A percentile compares a stretch with the other conserved stretches of the same genome.
phyloP scores from a whole-genome alignment of 2,329 filamentous ascomycete species.

The Septoria petroselini region DNA sequence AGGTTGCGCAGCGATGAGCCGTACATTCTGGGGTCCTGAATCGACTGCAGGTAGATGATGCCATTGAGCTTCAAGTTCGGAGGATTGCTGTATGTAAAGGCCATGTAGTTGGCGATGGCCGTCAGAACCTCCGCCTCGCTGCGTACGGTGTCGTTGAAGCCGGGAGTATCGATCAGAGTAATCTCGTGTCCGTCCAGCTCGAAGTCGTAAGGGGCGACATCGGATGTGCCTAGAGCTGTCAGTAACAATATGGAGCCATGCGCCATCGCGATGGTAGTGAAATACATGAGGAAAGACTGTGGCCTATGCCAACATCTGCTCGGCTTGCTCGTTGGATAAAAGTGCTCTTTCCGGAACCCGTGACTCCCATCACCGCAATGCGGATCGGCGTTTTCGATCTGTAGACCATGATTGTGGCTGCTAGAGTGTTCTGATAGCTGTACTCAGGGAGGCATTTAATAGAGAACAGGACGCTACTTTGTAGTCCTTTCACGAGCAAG shows the following conservation, averaged over 20 bases:
- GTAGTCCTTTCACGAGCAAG: too few species aligned
- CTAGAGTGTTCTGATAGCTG: too few species aligned
- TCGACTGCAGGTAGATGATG: slow-evolving; percentile 49
- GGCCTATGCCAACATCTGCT: neutral
- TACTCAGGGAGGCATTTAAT: too few species aligned
- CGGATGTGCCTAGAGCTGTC: neutral
- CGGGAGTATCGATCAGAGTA: slow-evolving; percentile 47
- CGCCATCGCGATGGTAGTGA: too few species aligned
- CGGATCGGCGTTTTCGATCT: too few species aligned
- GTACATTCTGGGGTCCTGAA: slow-evolving; percentile 44
- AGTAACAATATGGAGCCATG: too few species aligned
- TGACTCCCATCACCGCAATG: slow-evolving; percentile 45
- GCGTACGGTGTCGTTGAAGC: slow-evolving; percentile 47
- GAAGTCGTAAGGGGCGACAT: slow-evolving; percentile 25
- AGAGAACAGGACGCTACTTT: too few species aligned
- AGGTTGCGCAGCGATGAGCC: slow-evolving; percentile 44
- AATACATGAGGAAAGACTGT: neutral
- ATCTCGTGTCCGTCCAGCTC: neutral
- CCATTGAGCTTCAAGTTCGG: slow-evolving; percentile 38
- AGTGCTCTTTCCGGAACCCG: slow-evolving; percentile 43
- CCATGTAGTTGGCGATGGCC: too few species aligned
- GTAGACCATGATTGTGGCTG: too few species aligned
- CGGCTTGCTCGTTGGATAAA: slow-evolving; percentile 34
- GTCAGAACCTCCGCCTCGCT: slow-evolving; percentile 47
- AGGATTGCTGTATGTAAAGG: too few species aligned